These are phyloP conservation scores for Eucalyptus marginata DNA, from an alignment of 345 rosid genomes.

Conservation along the genomic window DNA sequence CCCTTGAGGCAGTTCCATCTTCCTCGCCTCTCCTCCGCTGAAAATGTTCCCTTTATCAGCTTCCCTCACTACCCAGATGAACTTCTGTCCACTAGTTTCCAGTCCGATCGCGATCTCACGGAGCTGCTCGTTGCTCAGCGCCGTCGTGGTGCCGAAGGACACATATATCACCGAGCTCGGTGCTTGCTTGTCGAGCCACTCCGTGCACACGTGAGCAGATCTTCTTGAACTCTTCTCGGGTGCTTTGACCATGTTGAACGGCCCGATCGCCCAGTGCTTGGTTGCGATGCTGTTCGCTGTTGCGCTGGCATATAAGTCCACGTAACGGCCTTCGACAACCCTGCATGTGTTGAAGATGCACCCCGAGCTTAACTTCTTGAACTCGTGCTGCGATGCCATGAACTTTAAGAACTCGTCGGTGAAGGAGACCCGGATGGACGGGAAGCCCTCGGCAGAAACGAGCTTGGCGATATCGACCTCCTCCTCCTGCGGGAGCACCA, in stretches of 20 bases:
- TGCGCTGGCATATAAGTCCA: conserved; percentile 1
- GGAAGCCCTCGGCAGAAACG: not conserved
- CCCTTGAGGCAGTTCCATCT: conserved; percentile 18
- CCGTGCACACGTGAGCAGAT: not conserved
- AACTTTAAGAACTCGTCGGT: conserved; percentile 15
- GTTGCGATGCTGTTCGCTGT: not conserved
- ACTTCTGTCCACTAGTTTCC: conserved; percentile 28
- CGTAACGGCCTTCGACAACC: conserved; percentile 13
- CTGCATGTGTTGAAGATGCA: conserved; percentile 29
- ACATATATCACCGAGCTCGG: conserved; percentile 4
- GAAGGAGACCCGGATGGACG: conserved; percentile 6
- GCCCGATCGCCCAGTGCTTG: conserved; percentile 10
- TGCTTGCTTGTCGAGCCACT: conserved; percentile 7
- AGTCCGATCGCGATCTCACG: conserved; percentile 2
- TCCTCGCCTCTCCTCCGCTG: conserved; percentile 1
- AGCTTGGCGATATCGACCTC: not conserved
- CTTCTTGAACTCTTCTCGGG: not conserved
- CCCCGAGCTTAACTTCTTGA: conserved; percentile 2
- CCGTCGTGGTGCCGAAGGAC: conserved; percentile 9
- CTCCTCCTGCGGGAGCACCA: not conserved
- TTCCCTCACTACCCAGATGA: conserved; percentile 54
- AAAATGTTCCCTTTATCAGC: conserved; percentile 46
- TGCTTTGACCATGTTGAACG: not conserved
- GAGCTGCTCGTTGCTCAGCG: conserved; percentile 2
- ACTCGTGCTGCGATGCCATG: not conserved